These are phyloP conservation scores for Eruca vesicaria DNA, from an alignment of 441 rosid species.

Conservation along the genomic window DNA sequence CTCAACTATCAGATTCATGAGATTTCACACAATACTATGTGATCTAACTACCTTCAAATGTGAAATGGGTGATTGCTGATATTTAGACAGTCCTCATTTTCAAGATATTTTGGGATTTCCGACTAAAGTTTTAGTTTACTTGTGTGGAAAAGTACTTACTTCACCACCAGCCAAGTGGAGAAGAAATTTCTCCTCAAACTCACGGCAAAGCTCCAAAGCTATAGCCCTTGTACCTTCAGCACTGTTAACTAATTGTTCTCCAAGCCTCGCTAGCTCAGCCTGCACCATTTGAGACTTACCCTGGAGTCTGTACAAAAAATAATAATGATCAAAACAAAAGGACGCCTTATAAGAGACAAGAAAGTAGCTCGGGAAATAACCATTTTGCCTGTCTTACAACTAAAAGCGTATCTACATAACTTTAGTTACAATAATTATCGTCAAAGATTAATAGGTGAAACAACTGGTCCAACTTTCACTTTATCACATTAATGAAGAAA, in stretches of 20 bases:
- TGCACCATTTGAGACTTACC: slow-evolving; percentile 88
- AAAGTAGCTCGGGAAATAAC: neutral
- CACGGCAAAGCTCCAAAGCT: slow-evolving; percentile 97
- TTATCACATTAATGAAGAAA: slow-evolving; percentile 22
- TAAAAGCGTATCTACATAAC: neutral
- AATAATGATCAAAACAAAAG: neutral
- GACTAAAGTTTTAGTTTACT: neutral
- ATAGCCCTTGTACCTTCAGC: slow-evolving; percentile 94
- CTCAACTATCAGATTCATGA: slow-evolving; percentile 9
- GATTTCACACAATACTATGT: neutral
- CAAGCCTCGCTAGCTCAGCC: slow-evolving; percentile 84
- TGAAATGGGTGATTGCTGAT: slow-evolving; percentile 9
- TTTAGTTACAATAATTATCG: neutral
- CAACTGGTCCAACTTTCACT: slow-evolving; percentile 5
- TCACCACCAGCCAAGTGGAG: slow-evolving; percentile 83
- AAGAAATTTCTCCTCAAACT: slow-evolving; percentile 96
- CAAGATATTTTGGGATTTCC: slow-evolving; percentile 7
- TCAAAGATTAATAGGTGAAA: neutral
- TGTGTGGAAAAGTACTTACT: slow-evolving; percentile 51
- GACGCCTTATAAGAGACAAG: neutral
- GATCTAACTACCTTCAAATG: neutral
- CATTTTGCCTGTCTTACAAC: neutral
- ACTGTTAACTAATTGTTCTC: slow-evolving; percentile 77
- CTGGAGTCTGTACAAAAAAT: slow-evolving; percentile 62
- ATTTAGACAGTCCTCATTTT: neutral